Evolutionary conservation across 495 filamentous ascomycete species (phyloP).

Genomic region (Chaetomidium leptoderma): DNA sequence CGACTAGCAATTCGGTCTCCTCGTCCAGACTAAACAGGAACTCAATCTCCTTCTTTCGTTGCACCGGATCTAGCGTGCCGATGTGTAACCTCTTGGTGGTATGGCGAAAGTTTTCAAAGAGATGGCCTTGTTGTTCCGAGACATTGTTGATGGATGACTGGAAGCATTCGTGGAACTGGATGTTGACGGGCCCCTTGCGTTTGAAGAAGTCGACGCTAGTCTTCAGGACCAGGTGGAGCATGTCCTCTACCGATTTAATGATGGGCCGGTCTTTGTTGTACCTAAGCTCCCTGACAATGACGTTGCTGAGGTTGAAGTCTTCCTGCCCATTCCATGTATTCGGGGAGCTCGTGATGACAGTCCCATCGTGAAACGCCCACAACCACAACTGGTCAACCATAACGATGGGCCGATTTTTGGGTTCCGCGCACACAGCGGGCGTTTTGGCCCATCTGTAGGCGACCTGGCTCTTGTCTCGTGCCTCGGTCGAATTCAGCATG

Average conservation of each 20-base stretch:
- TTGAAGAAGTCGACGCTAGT: slow-evolving; percentile 22
- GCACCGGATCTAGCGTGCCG: slow-evolving; percentile 14
- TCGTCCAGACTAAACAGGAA: slow-evolving; percentile 20
- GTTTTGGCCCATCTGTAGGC: slow-evolving; percentile 20
- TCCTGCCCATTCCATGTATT: slow-evolving; percentile 13
- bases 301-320: slow-evolving; percentile 14
- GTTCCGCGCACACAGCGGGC: background rate
- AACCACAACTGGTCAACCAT: slow-evolving; percentile 28
- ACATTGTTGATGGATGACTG: slow-evolving; percentile 25
- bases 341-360: slow-evolving; percentile 21
- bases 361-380: slow-evolving; percentile 21
- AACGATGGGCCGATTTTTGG: slow-evolving; percentile 20
- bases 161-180: slow-evolving; percentile 23
- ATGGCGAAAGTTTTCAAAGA: slow-evolving; percentile 15
- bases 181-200: slow-evolving; percentile 15
- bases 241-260: slow-evolving; percentile 19
- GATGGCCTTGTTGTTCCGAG: slow-evolving; percentile 15
- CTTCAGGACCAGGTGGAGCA: slow-evolving; percentile 19
- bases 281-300: slow-evolving; percentile 12
- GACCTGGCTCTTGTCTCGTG: slow-evolving; percentile 22
- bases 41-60: slow-evolving; percentile 17
- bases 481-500: slow-evolving; percentile 22
- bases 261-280: slow-evolving; percentile 20
- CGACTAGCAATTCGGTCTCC: slow-evolving; percentile 19
- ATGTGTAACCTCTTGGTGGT: slow-evolving; percentile 15